Evolutionary conservation across 768 basidiomycete species (phyloP), one percentile per base, ranked within the genome.

Genomic region (Russula compacta): DNA sequence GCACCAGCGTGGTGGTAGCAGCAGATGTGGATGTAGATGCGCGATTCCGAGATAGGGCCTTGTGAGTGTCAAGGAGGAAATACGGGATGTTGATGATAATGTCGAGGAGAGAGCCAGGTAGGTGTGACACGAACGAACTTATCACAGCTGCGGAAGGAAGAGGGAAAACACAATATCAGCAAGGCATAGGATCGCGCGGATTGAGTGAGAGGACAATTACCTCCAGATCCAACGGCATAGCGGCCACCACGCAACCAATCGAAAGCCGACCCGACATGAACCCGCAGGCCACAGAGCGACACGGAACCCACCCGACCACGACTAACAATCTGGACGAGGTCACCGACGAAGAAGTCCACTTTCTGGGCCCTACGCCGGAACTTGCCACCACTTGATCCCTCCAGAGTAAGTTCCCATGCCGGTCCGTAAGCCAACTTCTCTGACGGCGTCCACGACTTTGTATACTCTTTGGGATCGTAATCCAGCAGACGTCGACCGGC

Each of bases 221-320:
- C 88, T 72, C 90, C 91, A 53, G 91, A 85, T 59, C 91, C 91
- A 58, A 92, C 74, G 19, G 83, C 80, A 67, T 89, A 81, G 40
- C 87, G 73, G 56, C 88, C 81, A 2, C 89, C 88, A 36, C 80
- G 78, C 32, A 86, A 67, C 78, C 83, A 83, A 64, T 83, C 79
- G 58, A 76, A 75, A 29, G 82, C 36, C 46, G 76, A 74, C 1
- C 83, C 82, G 7, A 83, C 58, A 12, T 74, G 72, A 39, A 83
- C 66, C 21, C 78, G 77, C 50, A 82, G 56, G 6, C 77, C 79
- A 58, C 78, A 76, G 9, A 78, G 2, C 17, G 74, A 76, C 15
- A 73, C 72, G 1, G 77, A 76, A 66, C 71, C 73, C 66, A 76
- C 75, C 5, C 70, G 72, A 15, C 86, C 86, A 36, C 75, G 78